Percentiles rank a stretch among this genome's conserved stretches.
These are phyloP conservation scores for Mortierella claussenii DNA, from an alignment of 192 early-diverging fungal genomes.

Conservation along the genomic window DNA sequence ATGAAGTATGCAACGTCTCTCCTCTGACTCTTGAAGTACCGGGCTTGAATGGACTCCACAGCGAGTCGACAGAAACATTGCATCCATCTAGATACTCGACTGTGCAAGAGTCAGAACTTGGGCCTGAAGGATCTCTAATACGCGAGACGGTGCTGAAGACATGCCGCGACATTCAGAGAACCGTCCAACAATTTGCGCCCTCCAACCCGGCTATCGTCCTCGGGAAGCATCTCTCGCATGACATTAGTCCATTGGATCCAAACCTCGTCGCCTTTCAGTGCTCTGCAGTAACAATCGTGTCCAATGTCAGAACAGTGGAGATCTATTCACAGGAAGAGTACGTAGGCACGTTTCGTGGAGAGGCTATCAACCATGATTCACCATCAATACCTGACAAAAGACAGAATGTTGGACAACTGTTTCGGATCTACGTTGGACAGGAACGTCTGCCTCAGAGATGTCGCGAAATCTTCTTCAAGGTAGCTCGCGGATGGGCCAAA, in stretches of 20 bases:
- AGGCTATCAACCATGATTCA: background rate
- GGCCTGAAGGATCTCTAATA: no score
- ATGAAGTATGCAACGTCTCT: no score
- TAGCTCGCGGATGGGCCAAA: no score
- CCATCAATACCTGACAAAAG: background rate
- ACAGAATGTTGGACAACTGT: no score
- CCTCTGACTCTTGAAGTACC: no score
- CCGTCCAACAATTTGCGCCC: slow-evolving; percentile 1
- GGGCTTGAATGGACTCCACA: no score
- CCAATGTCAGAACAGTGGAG: slow-evolving; percentile 30
- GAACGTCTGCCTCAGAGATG: slow-evolving; percentile 6
- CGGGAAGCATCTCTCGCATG: background rate
- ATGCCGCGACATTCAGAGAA: background rate
- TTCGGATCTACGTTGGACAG: slow-evolving; percentile 14
- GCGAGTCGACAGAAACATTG: no score
- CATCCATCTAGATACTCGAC: no score
- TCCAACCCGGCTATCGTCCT: slow-evolving; percentile 23
- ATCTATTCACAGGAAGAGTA: slow-evolving; percentile 27
- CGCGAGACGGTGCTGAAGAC: no score
- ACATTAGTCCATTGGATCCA: background rate
- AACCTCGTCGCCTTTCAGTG: background rate
- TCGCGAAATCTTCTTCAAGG: slow-evolving; percentile 36
- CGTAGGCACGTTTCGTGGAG: slow-evolving; percentile 38
- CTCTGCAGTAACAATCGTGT: slow-evolving; percentile 20
- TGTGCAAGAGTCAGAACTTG: no score